These are phyloP conservation scores for Kodamaea plutei DNA, from an alignment of 1,139 yeast genomes.

Conservation along the genomic window DNA sequence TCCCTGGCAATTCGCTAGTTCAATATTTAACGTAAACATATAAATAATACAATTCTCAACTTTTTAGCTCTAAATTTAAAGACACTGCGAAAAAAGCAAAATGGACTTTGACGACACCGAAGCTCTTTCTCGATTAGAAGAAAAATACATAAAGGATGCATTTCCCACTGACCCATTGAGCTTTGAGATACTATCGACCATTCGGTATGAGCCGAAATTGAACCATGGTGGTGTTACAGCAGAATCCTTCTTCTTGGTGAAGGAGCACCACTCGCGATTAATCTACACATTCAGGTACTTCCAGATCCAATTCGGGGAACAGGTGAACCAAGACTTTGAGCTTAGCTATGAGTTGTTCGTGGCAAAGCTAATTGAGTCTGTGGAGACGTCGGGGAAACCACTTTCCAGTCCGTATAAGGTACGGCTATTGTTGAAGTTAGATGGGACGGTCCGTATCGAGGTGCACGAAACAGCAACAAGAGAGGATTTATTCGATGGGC, in stretches of 20 bases:
- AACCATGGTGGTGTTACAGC: constrained; percentile 20
- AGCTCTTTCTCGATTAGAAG: too few relatives aligned
- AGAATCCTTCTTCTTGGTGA: constrained; percentile 54
- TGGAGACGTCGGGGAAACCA: constrained; percentile 25
- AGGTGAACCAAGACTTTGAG: constrained; percentile 20
- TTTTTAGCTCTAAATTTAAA: too few relatives aligned
- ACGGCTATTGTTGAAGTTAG: constrained; percentile 47
- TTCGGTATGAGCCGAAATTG: constrained; percentile 66
- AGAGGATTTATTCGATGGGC: constrained; percentile 44
- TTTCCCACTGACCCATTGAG: constrained; percentile 22
- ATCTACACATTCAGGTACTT: constrained; percentile 54
- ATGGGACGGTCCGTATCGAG: constrained; percentile 52
- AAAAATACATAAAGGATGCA: constrained; percentile 17
- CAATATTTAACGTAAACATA: too few relatives aligned
- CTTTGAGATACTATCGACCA: constrained; percentile 61
- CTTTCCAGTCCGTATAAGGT: constrained; percentile 49
- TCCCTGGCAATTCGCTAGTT: too few relatives aligned
- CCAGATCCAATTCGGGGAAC: constrained; percentile 18
- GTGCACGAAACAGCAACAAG: constrained; percentile 38
- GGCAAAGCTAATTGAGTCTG: constrained; percentile 40
- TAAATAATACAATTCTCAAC: too few relatives aligned
- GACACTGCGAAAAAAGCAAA: too few relatives aligned
- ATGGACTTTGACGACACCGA: too few relatives aligned
- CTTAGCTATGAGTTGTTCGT: constrained; percentile 43
- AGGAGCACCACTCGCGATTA: constrained; percentile 61